A percentile compares a stretch with the other conserved stretches of the same genome.
Conservation (phyloP, 108 stramenopile genomes). For the Stephanodiscus triporus region DNA sequence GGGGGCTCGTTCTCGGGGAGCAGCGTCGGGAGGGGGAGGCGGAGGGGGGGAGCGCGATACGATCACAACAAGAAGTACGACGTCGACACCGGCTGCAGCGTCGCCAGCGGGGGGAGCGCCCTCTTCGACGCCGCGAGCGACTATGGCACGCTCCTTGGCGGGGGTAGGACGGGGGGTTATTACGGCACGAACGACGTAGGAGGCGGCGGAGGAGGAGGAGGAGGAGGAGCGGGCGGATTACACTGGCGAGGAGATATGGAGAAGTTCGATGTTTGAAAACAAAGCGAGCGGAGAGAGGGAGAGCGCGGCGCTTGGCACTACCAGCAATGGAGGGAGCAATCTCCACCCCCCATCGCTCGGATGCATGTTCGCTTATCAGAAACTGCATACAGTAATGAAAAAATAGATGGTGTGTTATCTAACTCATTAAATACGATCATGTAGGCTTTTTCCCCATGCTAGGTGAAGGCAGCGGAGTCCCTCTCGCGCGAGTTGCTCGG, state of each 20-base stretch:
- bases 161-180: slow-evolving; percentile 37
- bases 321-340: no score
- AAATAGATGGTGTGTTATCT: no score
- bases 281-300: no score
- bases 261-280: slow-evolving; percentile 88
- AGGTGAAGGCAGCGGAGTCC: no score
- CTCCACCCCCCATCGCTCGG: no score
- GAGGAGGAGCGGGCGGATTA: slow-evolving; percentile 44
- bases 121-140: neutral
- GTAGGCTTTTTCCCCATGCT: no score
- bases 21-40: neutral
- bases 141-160: slow-evolving; percentile 2
- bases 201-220: slow-evolving; percentile 40
- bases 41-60: slow-evolving; percentile 3
- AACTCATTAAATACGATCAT: no score
- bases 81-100: neutral
- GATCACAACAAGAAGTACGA: slow-evolving; percentile 32
- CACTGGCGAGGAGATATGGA: slow-evolving; percentile 77
- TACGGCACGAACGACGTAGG: slow-evolving; percentile 11
- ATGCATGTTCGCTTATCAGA: no score
- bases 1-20: slow-evolving; percentile 4
- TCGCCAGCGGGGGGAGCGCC: neutral
- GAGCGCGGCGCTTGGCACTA: no score
- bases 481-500: no score
- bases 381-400: no score